Base-by-base conservation (phyloP, 2,329 filamentous ascomycete genomes). In the Monosporascus sp. region DNA sequence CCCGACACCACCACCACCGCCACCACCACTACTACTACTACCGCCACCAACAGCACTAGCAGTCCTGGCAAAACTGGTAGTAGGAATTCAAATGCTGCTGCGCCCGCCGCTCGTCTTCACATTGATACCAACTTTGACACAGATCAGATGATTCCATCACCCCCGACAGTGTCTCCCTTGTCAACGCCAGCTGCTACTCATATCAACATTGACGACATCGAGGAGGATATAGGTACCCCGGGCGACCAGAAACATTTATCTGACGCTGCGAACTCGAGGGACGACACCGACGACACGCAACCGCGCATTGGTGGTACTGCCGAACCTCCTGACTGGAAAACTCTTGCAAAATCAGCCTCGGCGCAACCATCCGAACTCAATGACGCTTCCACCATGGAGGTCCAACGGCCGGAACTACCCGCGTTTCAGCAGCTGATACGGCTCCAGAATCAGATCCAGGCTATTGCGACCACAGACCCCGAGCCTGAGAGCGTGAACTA, bases 141-240 rank as follows among this genome's bases (percentile, higher is more conserved):
- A 22, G 60, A 61, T 37, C 41, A 64, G 43, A 57, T 57, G 7
- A 65, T 68, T 59, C 65, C 62, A 4, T 68, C 67, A 41, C 66
- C 67, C 5, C 67, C 67, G 8, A 69, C 67, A 9, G 66, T 69
- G n/a, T 68, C 65, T 18, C 66, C 67, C n/a, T 57, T 69, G 24
- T 69, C 67, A n/a, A 69, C 67, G 14, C 67, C 67, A 1, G 67
- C 67, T 7, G 65, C 63, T 20, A 69, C 67, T 1, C 58, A 66
- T 48, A 51, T 65, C 46, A 67, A 65, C 38, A 53, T 65, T 45
- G 66, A 63, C 50, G 66, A 69, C 38, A 60, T 56, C 48, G 57
- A 63, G 14, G 58, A 58, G 36, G 62, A 64, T 27, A 61, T 62
- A 39, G 54, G 60, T 49, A 46, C 64, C 22, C 53, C 62, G 20